A percentile compares a stretch with the other conserved stretches of the same genome.
phyloP scores from a whole-genome alignment of 176 grass and related monocot species.

The Echinochloa phyllopogon region DNA sequence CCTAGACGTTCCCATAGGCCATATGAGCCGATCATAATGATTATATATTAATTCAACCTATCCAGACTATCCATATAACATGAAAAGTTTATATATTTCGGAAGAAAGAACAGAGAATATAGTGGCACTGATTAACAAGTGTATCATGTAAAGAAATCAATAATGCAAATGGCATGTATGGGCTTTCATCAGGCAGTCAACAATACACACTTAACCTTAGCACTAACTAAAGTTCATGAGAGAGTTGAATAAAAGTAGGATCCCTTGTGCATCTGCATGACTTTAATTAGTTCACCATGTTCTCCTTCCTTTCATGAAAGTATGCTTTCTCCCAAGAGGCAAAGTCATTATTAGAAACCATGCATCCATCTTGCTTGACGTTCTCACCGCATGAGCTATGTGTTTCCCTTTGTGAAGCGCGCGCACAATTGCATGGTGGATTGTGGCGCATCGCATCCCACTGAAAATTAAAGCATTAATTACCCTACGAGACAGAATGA shows the following conservation, averaged over 20 bases:
- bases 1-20: too few relatives aligned
- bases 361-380: slow-evolving; percentile 37
- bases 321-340: slow-evolving; percentile 5
- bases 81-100: too few relatives aligned
- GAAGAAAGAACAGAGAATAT: too few relatives aligned
- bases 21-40: too few relatives aligned
- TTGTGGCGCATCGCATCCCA: slow-evolving; percentile 28
- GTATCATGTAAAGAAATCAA: too few relatives aligned
- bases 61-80: too few relatives aligned
- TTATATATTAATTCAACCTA: too few relatives aligned
- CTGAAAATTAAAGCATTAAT: slow-evolving; percentile 22
- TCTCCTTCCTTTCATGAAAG: not conserved
- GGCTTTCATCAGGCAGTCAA: not conserved
- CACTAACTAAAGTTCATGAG: slow-evolving; percentile 7
- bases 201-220: not conserved
- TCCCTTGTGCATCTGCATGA: not conserved
- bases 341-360: not conserved
- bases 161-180: too few relatives aligned
- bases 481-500: not conserved
- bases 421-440: slow-evolving; percentile 13
- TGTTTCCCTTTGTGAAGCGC: slow-evolving; percentile 34
- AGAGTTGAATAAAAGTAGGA: not conserved
- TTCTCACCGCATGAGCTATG: slow-evolving; percentile 14
- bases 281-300: not conserved
- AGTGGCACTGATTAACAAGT: too few relatives aligned